Evolutionary conservation across 306 rosid genomes (phyloP).

Genomic region (cucumber (Cucumis sativus)): Cucumber_9930_V3 NC_026660.2:27977001-27977500

Average conservation of each 20-base stretch:
- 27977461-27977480: slow-evolving; percentile 28
- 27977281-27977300: too few relatives aligned
- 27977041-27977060: neutral
- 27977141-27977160: slow-evolving; percentile 95
- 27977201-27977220: slow-evolving; percentile 39
- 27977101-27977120: slow-evolving; percentile 64
- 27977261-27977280: too few relatives aligned
- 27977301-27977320: too few relatives aligned
- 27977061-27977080: neutral
- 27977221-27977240: slow-evolving; percentile 12
- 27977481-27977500: slow-evolving; percentile 35
- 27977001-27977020: neutral
- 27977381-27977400: slow-evolving; percentile 38
- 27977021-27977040: neutral
- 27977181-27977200: slow-evolving; percentile 56
- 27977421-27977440: slow-evolving; percentile 33
- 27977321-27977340: too few relatives aligned
- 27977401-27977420: slow-evolving; percentile 26
- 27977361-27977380: slow-evolving; percentile 69
- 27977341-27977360: slow-evolving; percentile 59
- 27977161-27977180: slow-evolving; percentile 59
- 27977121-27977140: slow-evolving; percentile 52
- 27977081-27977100: slow-evolving; percentile 2
- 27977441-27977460: slow-evolving; percentile 38
- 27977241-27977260: too few relatives aligned